Evolutionary conservation across 192 early-diverging fungal species (phyloP).

Genomic region (Phlyctochytrium planicorne): DNA sequence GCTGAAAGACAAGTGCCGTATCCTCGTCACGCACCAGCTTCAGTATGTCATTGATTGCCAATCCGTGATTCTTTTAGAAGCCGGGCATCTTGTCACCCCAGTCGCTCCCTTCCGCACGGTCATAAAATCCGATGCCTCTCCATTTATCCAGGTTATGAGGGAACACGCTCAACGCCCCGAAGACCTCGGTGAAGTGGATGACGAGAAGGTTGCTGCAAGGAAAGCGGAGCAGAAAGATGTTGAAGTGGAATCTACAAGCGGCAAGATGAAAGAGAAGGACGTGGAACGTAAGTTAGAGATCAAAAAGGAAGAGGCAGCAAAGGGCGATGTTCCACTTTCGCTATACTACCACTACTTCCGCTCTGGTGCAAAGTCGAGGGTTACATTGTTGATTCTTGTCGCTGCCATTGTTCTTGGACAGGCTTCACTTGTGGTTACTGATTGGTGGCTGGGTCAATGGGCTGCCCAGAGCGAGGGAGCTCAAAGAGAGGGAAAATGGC

Average conservation of each 20-base stretch:
- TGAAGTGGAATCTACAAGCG: not conserved
- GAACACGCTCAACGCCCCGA: slow-evolving; percentile 25
- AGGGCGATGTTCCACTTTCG: slow-evolving; percentile 31
- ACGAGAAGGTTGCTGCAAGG: slow-evolving; percentile 2
- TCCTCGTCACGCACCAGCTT: slow-evolving; percentile 51
- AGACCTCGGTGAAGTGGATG: slow-evolving; percentile 15
- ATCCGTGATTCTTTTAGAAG: slow-evolving; percentile 38
- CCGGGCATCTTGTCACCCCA: slow-evolving; percentile 22
- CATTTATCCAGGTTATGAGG: slow-evolving; percentile 28
- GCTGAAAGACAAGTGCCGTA: slow-evolving; percentile 30
- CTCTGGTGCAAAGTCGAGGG: slow-evolving; percentile 26
- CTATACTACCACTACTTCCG: slow-evolving; percentile 42
- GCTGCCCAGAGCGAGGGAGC: slow-evolving; percentile 29
- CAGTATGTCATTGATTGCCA: slow-evolving; percentile 42
- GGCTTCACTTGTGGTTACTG: slow-evolving; percentile 36
- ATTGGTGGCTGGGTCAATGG: slow-evolving; percentile 66
- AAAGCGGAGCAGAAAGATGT: slow-evolving; percentile 3
- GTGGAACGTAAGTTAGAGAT: not conserved
- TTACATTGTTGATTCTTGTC: slow-evolving; percentile 21
- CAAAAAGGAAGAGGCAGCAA: slow-evolving; percentile 23
- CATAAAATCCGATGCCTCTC: no score
- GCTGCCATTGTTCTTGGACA: slow-evolving; percentile 39
- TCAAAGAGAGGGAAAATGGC: slow-evolving; percentile 41
- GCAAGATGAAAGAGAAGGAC: slow-evolving; percentile 1
- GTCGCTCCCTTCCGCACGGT: slow-evolving; percentile 32